A percentile compares a stretch with the other conserved stretches of the same genome.
Evolutionary conservation across 148 eudicot species (phyloP).

Genomic region (Cornus florida): DNA sequence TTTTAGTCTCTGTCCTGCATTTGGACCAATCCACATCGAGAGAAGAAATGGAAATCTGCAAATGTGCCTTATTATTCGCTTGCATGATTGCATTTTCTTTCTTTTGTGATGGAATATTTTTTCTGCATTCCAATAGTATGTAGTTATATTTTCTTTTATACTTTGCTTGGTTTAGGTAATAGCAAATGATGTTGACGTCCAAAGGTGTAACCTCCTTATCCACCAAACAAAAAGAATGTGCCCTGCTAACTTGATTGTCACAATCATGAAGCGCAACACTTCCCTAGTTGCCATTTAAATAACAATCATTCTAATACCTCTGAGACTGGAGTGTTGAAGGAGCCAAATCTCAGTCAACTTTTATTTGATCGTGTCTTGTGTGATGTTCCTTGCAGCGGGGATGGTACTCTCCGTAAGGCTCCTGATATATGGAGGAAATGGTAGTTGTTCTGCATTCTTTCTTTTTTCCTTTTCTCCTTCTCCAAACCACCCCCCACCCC

Average conservation of each 20-base stretch:
- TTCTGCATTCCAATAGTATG: conserved; percentile 2
- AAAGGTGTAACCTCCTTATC: conserved; percentile 98
- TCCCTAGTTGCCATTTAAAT: conserved; percentile 82
- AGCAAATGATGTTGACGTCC: conserved; percentile 97
- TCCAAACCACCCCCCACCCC: background rate
- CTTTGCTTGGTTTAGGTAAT: conserved; percentile 54
- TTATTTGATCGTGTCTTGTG: conserved; percentile 93
- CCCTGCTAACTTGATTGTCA: conserved; percentile 92
- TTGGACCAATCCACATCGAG: background rate
- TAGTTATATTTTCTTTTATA: background rate
- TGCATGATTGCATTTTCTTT: background rate
- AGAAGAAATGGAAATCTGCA: background rate
- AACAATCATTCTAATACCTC: conserved; percentile 40
- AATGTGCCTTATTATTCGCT: background rate
- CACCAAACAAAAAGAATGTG: conserved; percentile 99
- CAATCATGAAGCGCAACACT: conserved; percentile 97
- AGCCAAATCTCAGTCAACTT: conserved; percentile 56
- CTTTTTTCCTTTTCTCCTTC: background rate
- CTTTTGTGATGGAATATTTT: background rate
- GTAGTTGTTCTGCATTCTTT: conserved; percentile 34
- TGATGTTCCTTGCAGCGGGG: conserved; percentile 99
- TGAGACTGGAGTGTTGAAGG: conserved; percentile 36
- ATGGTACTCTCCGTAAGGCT: conserved; percentile 98
- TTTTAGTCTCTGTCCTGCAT: background rate
- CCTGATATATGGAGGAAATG: conserved; percentile 99